These are phyloP conservation scores for Pseudozyma tsukubaensis DNA, from an alignment of 1,284 basidiomycete species.

Conservation along the genomic window DNA sequence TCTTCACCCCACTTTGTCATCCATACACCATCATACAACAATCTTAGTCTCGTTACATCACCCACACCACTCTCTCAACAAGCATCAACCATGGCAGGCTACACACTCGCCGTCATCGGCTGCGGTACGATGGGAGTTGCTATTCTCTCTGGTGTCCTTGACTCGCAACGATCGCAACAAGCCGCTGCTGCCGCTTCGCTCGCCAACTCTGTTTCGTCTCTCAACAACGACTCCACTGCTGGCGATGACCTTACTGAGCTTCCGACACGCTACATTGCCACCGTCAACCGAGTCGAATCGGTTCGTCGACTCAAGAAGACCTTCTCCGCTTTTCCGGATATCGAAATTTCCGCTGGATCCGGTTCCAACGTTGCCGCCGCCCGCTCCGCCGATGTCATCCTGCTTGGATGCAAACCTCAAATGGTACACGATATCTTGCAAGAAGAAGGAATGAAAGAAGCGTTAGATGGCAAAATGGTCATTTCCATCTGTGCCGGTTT, in stretches of 20 bases:
- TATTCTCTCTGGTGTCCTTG: slow-evolving; percentile 87
- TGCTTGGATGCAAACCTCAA: slow-evolving; percentile 82
- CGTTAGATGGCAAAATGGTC: slow-evolving; percentile 87
- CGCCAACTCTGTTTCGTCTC: slow-evolving; percentile 36
- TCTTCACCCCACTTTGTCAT: background rate
- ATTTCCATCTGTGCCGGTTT: slow-evolving; percentile 97
- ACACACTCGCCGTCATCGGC: slow-evolving; percentile 64
- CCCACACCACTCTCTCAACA: background rate
- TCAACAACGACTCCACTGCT: slow-evolving; percentile 20
- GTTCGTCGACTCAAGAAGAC: slow-evolving; percentile 77
- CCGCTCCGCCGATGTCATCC: slow-evolving; percentile 81
- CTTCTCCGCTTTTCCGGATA: slow-evolving; percentile 72
- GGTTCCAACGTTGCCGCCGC: slow-evolving; percentile 80
- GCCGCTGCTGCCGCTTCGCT: slow-evolving; percentile 26
- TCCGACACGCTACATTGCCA: slow-evolving; percentile 87
- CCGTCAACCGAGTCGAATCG: slow-evolving; percentile 83
- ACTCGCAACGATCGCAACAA: slow-evolving; percentile 56
- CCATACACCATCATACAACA: background rate
- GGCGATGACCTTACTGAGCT: slow-evolving; percentile 69
- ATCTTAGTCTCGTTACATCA: background rate
- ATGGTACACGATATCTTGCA: slow-evolving; percentile 81
- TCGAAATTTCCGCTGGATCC: slow-evolving; percentile 76
- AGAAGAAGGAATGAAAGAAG: slow-evolving; percentile 85
- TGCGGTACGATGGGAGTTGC: slow-evolving; percentile 99
- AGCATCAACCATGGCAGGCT: slow-evolving; percentile 35